Percentiles rank a stretch among this genome's conserved stretches.
These are phyloP conservation scores for Diaporthe vexans DNA, from an alignment of 2,329 filamentous ascomycete genomes.

Conservation along the genomic window DNA sequence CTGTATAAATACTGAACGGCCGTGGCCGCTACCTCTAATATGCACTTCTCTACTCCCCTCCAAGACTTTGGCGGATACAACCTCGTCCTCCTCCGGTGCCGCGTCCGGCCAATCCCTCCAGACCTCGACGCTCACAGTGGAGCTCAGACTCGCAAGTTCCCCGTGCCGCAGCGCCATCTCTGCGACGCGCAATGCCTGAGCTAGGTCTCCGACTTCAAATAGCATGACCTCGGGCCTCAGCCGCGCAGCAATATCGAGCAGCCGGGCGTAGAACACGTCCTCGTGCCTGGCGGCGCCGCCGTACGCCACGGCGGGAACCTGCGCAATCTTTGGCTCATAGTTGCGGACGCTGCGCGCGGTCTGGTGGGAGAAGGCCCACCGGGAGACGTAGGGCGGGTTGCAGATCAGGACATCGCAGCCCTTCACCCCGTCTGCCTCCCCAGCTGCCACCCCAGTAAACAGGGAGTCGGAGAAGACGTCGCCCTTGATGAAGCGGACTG, in stretches of 20 bases:
- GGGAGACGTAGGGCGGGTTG: slow-evolving; percentile 93
- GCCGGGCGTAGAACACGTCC: slow-evolving; percentile 76
- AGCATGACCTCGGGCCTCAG: slow-evolving; percentile 69
- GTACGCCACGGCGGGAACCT: slow-evolving; percentile 67
- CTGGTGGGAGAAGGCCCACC: slow-evolving; percentile 69
- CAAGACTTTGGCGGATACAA: slow-evolving; percentile 44
- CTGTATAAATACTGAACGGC: slow-evolving; percentile 59
- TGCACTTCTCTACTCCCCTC: slow-evolving; percentile 48
- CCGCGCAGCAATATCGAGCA: slow-evolving; percentile 68
- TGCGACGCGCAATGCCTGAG: slow-evolving; percentile 76
- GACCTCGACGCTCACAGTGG: slow-evolving; percentile 66
- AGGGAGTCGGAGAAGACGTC: slow-evolving; percentile 62
- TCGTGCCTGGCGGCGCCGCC: slow-evolving; percentile 49
- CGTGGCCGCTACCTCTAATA: slow-evolving; percentile 62
- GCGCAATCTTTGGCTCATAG: slow-evolving; percentile 84
- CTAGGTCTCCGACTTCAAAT: slow-evolving; percentile 79
- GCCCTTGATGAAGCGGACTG: slow-evolving; percentile 42
- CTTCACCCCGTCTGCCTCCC: neutral
- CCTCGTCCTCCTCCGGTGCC: slow-evolving; percentile 49
- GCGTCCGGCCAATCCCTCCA: slow-evolving; percentile 78
- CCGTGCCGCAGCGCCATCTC: slow-evolving; percentile 56
- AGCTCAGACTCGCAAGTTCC: slow-evolving; percentile 44
- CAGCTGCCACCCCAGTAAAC: neutral
- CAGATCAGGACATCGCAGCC: slow-evolving; percentile 79
- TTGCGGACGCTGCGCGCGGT: slow-evolving; percentile 82